Evolutionary conservation across 331 rosid genomes (phyloP), one percentile per base, ranked within the genome.

Genomic region (Spiraea crenata): DNA sequence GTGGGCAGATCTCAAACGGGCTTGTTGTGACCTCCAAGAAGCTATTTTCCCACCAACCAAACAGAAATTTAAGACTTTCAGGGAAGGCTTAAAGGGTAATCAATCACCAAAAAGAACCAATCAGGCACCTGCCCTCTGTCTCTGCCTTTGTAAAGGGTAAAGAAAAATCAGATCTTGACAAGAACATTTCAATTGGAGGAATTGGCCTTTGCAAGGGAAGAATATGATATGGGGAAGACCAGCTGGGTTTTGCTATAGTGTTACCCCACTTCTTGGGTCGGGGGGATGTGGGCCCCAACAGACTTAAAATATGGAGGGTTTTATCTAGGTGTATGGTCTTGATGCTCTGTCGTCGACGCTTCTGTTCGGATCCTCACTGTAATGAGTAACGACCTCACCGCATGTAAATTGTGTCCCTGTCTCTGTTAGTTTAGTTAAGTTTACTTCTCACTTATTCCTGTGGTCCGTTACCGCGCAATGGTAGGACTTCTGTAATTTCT

Each of bases 121-220:
- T 57, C 31, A 39, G 25, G 50, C 41, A 17, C 38, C 31, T 13
- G 54, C 40, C 64, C 62, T n/a, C 34, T 47, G 61, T 64, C 52
- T 57, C 7, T 61, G 54, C 5, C 70, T 72, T 20, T 45, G 57
- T 46, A 54, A 57, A 49, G 72, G 52, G 7, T 5, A 58, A 49
- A 67, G 37, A 37, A 74, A 81, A 76, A 69, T 70, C 82, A 93
- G 97, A 93, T 93, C 99, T 93, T 79, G 92, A 54, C 78, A 77
- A 67, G 79, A 76, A 73, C 58, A 60, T 66, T 68, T 74, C 82
- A 47, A 67, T 45, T 80, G 76, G 57, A 44, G 42, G 20, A 25
- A 25, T 25, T 3, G 3, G 35, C n/a, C n/a, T n/a, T n/a, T n/a
- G n/a, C 13, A 67, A 58, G 31, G 31, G 31, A 72, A 69, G 77